A percentile compares a stretch with the other conserved stretches of the same genome.
Evolutionary conservation across 345 rosid genomes (phyloP).

Genomic region (Pistacia vera): DNA sequence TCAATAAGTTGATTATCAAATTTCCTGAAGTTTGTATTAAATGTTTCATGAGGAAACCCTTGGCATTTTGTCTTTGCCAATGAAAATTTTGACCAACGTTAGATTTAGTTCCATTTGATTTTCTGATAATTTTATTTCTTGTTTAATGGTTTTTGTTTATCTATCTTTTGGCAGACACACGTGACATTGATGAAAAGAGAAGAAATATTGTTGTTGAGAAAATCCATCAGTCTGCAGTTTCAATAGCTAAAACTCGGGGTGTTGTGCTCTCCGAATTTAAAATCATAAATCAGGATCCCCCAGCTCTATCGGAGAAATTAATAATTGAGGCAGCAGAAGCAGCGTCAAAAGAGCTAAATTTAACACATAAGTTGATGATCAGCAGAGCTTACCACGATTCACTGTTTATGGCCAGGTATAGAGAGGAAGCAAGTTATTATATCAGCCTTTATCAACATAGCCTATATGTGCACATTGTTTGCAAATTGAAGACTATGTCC

Average conservation of each 20-base stretch:
- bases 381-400: constrained; percentile 99
- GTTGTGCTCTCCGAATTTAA: constrained; percentile 75
- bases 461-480: background rate
- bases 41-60: background rate
- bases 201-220: constrained; percentile 82
- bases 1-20: background rate
- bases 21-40: background rate
- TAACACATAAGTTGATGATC: constrained; percentile 78
- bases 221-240: constrained; percentile 63
- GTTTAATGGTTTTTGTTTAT: background rate
- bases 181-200: constrained; percentile 83
- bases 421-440: background rate
- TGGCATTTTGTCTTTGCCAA: background rate
- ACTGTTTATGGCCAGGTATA: constrained; percentile 93
- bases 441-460: background rate
- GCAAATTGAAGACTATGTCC: background rate
- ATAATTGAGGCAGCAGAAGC: constrained; percentile 67
- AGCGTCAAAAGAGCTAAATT: constrained; percentile 68
- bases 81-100: background rate
- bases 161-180: constrained; percentile 52
- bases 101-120: background rate
- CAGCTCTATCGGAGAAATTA: constrained; percentile 70
- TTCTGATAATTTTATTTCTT: background rate
- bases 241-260: constrained; percentile 64
- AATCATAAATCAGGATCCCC: constrained; percentile 94